A percentile compares a stretch with the other conserved stretches of the same genome.
These are phyloP conservation scores for Talaromyces sp. DNA, from an alignment of 2,329 filamentous ascomycete species.

Conservation along the genomic window DNA sequence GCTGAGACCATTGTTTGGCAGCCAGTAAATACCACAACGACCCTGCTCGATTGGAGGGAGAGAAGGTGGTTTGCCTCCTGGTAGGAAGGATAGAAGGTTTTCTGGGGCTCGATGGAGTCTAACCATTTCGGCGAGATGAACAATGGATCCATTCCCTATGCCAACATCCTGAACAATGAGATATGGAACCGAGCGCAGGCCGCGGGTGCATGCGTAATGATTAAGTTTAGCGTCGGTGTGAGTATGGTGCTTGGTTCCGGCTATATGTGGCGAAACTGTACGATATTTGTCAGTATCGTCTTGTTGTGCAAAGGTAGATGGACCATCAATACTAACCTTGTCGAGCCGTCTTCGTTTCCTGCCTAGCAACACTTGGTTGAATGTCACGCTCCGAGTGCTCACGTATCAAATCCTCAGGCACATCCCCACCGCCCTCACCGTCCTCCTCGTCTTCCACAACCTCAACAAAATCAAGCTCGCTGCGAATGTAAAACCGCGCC, in stretches of 20 bases:
- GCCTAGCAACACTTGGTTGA: too few species aligned
- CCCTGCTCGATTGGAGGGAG: slow-evolving; percentile 18
- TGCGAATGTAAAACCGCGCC: slow-evolving; percentile 40
- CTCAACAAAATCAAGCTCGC: slow-evolving; percentile 32
- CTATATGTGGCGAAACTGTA: not conserved
- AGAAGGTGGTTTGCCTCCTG: slow-evolving; percentile 24
- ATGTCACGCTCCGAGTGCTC: not conserved
- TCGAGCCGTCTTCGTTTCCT: not conserved
- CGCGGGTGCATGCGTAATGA: slow-evolving; percentile 31
- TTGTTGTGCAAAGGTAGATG: not conserved
- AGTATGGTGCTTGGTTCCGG: not conserved
- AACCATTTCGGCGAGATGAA: slow-evolving; percentile 32
- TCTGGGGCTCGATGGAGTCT: slow-evolving; percentile 28
- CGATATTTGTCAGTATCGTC: not conserved
- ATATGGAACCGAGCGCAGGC: slow-evolving; percentile 36
- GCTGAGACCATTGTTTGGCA: slow-evolving; percentile 25
- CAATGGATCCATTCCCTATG: slow-evolving; percentile 25
- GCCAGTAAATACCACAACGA: slow-evolving; percentile 30
- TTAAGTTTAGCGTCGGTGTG: slow-evolving; percentile 20
- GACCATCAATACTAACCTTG: not conserved
- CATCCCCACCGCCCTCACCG: not conserved
- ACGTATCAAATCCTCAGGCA: not conserved
- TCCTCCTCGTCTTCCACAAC: slow-evolving; percentile 28
- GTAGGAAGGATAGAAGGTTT: slow-evolving; percentile 30
- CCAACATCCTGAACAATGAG: slow-evolving; percentile 27